Evolutionary conservation across 108 stramenopile species (phyloP), one percentile per base, ranked within the genome.

Genomic region (Pseudonitzschia multistriata): DNA sequence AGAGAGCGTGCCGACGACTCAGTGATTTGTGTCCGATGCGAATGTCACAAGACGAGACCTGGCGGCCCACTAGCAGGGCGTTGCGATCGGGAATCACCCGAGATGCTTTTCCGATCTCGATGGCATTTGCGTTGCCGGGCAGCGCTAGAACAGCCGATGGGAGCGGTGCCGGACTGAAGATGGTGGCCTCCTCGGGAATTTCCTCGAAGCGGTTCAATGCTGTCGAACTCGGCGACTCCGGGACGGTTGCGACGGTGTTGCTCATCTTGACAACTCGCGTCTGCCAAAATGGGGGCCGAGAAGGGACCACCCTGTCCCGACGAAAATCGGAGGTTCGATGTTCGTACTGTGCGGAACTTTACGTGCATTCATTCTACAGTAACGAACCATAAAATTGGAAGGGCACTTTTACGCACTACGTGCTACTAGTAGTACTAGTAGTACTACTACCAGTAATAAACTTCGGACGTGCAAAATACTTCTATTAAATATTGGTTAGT

Each of bases 21-120:
- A 87, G 69, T 47, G 79, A 81, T 60, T 84, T 84, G 73, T 87
- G 86, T 71, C 81, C 73, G 17, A 87, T 71, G 28, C 86, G 76
- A 36, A 87, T 77, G 69, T 87, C 86, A 40, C 72, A 70, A 5
- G 79, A 52, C 19, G 86, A 79, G 19, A 81, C 81, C 56, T 87
- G 86, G 31, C 86, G 79, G 25, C 86, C 86, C 19, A 87, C 62
- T 11, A 87, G 48, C 31, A 87, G 52, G 40, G 45, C 66, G 48
- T 62, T 71, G 24, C 48, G 70, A 49, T 64, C 40, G 54, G 63
- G 57, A 21, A 47, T 37, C 17, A 70, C 40, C 28, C 25, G 57
- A 15, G 68, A 70, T 25, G 54, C 28, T 24, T 42, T 27, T 15
- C 68, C 56, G 37, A 70, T 57, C 28, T 45, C 54, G 54, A n/a